Evolutionary conservation across 2,329 filamentous ascomycete genomes (phyloP), one percentile per base, ranked within the genome.

Genomic region (Xylaria sp.): DNA sequence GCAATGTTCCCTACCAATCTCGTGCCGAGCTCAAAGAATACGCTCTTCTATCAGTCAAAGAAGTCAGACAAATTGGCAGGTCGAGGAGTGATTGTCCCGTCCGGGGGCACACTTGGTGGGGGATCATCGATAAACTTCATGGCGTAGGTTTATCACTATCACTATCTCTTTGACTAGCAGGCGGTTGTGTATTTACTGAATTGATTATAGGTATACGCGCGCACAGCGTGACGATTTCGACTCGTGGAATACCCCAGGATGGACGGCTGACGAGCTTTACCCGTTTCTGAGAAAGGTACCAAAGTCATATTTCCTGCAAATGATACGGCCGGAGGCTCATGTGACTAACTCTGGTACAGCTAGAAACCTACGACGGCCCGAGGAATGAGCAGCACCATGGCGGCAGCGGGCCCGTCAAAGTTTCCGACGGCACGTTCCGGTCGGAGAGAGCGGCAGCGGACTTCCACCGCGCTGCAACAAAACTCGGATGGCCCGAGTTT

Each of bases 91-190:
- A 73, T 79, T 15, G 74, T 81, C 1, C 76, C 76, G 0, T 65
- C 68, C 4, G 78, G 77, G 5, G 81, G 82, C 19, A 78, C 80
- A 0, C 75, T 87, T 0, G 85, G 85, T 21, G 85, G 85, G 17
- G 85, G 84, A 8, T 80, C 77, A 0, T 79, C 79, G 2, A 80
- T 83, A 37, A 83, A 83, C 60, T 80, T 81, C 62, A 78, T 81
- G 77, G 80, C 82, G 73, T 69, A 70, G 47, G 68, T 43, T 33
- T 41, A 6, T 21, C 4, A 2, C 35, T 15, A 10, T 23, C 11
- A 63, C 13, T 3, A 31, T 6, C 25, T 11, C 10, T 8, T 13
- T 33, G 7, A 38, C 11, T 4, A 15, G 11, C 25, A 29, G 29
- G 2, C 2, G 11, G 5, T 43, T 51, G n/a, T 21, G 13, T 21